These are phyloP conservation scores for Amaranthus hypochondriacus DNA, from an alignment of 148 eudicot genomes.

Conservation along the genomic window DNA sequence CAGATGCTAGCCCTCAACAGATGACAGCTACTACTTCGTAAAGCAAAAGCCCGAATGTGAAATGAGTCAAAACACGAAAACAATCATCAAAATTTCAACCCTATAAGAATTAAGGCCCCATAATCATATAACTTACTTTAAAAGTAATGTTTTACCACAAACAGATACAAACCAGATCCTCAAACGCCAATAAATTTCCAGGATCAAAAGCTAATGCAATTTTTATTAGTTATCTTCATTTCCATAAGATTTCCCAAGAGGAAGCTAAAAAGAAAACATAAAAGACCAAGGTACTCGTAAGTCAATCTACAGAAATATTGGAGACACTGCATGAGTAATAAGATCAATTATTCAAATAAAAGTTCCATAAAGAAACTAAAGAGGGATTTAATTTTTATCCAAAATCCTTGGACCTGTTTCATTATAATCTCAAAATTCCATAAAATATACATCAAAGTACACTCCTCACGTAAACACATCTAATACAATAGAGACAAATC, in stretches of 20 bases:
- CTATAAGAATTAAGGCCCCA: not conserved
- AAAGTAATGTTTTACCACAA: not conserved
- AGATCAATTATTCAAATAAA: not conserved
- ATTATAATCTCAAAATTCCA: not conserved
- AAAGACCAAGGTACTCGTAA: not conserved
- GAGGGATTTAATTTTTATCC: not conserved
- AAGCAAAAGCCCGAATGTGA: slow-evolving; percentile 4
- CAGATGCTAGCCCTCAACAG: slow-evolving; percentile 1
- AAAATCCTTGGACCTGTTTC: not conserved
- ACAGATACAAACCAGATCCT: not conserved
- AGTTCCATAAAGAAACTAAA: not conserved
- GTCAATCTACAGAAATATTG: not conserved
- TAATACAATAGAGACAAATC: not conserved
- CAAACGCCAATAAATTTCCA: not conserved
- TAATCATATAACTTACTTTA: not conserved
- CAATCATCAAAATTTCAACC: not conserved
- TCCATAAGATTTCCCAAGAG: no score
- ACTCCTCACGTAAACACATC: not conserved
- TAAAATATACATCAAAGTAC: not conserved
- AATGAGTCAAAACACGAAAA: not conserved
- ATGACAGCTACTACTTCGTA: slow-evolving; percentile 3
- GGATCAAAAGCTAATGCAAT: no score
- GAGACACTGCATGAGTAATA: not conserved
- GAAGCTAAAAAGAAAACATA: no score
- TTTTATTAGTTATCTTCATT: no score